phyloP scores from a whole-genome alignment of 257 asterid genomes.

The Solanum phureja region DNA sequence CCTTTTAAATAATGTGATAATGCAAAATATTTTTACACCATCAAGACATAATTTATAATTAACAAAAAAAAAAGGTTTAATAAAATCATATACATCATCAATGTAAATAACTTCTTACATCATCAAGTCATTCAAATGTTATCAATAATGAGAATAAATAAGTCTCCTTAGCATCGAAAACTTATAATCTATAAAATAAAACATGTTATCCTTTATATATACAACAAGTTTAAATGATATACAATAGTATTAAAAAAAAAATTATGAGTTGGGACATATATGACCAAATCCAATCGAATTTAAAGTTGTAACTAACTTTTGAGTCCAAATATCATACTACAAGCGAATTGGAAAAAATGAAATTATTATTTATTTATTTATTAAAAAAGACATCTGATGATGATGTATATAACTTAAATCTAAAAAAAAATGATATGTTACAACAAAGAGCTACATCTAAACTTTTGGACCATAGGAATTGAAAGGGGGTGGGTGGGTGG shows the following conservation, averaged over 20 bases:
- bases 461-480: neutral
- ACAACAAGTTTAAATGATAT: neutral
- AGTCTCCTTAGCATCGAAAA: neutral
- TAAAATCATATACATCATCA: neutral
- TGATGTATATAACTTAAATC: neutral
- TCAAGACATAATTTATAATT: neutral
- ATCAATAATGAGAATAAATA: neutral
- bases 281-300: neutral
- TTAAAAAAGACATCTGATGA: neutral
- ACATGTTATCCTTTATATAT: neutral
- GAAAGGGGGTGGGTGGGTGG: neutral
- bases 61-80: neutral
- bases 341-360: neutral
- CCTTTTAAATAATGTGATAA: neutral
- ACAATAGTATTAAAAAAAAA: neutral
- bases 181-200: neutral
- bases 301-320: neutral
- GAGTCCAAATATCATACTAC: neutral
- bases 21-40: no score
- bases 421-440: neutral
- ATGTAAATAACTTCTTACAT: neutral
- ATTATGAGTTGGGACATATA: neutral
- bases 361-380: neutral
- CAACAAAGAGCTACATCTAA: neutral
- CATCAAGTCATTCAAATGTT: neutral